A percentile compares a stretch with the other conserved stretches of the same genome.
Evolutionary conservation across 139 green algal genomes (phyloP).

Genomic region (Picocystis salinarum): DNA sequence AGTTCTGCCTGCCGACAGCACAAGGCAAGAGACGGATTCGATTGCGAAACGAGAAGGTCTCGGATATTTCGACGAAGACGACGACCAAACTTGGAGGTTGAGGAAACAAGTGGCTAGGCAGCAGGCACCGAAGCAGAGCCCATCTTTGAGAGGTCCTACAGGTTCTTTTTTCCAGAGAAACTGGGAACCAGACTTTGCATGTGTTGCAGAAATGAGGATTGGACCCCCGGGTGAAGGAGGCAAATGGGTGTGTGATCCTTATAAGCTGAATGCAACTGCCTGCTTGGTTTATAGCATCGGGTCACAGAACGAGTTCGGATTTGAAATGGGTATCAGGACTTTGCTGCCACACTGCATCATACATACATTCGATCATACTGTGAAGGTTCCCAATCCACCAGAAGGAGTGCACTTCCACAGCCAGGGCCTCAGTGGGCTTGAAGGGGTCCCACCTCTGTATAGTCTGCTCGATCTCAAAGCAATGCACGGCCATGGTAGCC

Average conservation of each 20-base stretch:
- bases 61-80: too few relatives aligned
- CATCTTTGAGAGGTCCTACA: too few relatives aligned
- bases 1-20: too few relatives aligned
- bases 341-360: conserved; percentile 4
- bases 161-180: conserved; percentile 3
- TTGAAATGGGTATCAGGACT: conserved; percentile 4
- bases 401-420: not conserved
- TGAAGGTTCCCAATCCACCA: not conserved
- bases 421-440: not conserved
- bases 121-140: too few relatives aligned
- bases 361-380: conserved; percentile 3
- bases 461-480: not conserved
- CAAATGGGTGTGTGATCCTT: conserved; percentile 5
- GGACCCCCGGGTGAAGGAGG: not conserved
- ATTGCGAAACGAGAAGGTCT: too few relatives aligned
- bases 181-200: conserved; percentile 6
- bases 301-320: not conserved
- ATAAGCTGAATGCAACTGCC: not conserved
- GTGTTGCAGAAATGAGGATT: not conserved
- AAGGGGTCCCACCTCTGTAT: not conserved
- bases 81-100: too few relatives aligned
- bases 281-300: conserved; percentile 3
- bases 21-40: too few relatives aligned
- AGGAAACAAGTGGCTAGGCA: too few relatives aligned
- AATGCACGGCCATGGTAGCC: conserved; percentile 1